These are phyloP conservation scores for Diospyros kaki DNA, from an alignment of 148 eudicot genomes.

Conservation along the genomic window DNA sequence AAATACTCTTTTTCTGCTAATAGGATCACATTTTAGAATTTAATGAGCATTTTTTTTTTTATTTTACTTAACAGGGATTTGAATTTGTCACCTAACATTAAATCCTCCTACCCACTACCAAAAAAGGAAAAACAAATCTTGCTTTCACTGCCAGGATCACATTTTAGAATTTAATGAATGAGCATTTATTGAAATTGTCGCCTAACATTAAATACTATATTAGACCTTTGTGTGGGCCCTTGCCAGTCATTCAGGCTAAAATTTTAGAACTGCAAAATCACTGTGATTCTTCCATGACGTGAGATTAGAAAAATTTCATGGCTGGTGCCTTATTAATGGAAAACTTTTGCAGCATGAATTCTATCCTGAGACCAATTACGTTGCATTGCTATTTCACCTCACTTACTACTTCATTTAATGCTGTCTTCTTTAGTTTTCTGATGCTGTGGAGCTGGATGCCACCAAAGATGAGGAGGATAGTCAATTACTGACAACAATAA, in stretches of 20 bases:
- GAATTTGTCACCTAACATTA: not conserved
- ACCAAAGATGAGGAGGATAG: constrained; percentile 67
- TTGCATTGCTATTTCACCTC: constrained; percentile 3
- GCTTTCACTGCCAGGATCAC: not conserved
- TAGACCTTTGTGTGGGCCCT: not conserved
- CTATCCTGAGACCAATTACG: not conserved
- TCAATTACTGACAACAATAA: constrained; percentile 55
- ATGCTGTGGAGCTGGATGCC: constrained; percentile 47
- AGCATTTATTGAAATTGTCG: not conserved
- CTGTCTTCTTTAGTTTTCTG: constrained; percentile 35
- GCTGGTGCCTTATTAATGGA: constrained; percentile 6
- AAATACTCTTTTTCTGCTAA: not conserved
- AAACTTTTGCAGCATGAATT: not conserved
- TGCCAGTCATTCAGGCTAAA: not conserved
- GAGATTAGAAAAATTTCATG: not conserved
- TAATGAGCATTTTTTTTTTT: no score
- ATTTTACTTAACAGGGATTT: no score
- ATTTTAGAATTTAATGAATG: not conserved
- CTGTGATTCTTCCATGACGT: not conserved
- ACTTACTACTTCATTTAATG: constrained; percentile 14
- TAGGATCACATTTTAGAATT: not conserved
- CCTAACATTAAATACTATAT: constrained; percentile 1
- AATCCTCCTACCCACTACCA: not conserved
- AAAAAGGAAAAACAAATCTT: not conserved
- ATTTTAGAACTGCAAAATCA: not conserved